These are phyloP conservation scores for Yamadazyma insecticola DNA, from an alignment of 805 yeast species.

Conservation along the genomic window DNA sequence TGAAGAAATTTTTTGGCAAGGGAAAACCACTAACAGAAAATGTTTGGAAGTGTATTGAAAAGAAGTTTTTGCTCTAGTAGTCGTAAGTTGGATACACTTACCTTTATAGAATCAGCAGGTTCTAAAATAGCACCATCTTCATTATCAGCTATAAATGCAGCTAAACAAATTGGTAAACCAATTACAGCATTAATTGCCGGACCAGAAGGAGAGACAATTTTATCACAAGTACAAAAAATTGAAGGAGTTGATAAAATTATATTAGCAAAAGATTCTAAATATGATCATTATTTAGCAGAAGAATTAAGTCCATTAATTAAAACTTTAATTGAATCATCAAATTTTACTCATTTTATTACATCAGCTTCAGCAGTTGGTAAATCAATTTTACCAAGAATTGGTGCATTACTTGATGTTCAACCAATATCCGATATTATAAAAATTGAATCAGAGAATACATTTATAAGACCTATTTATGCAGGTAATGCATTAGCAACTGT, in stretches of 20 bases:
- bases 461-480: constrained; percentile 92
- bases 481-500: constrained; percentile 91
- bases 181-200: constrained; percentile 79
- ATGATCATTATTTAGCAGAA: constrained; percentile 76
- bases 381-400: constrained; percentile 79
- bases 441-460: constrained; percentile 63
- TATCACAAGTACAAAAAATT: constrained; percentile 47
- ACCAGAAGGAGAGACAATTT: constrained; percentile 45
- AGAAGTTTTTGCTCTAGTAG: constrained; percentile 45
- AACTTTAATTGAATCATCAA: constrained; percentile 36
- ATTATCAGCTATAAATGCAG: constrained; percentile 72
- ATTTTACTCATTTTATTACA: constrained; percentile 66
- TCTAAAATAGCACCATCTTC: constrained; percentile 61
- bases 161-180: constrained; percentile 68
- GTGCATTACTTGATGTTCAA: constrained; percentile 80
- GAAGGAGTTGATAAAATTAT: constrained; percentile 52
- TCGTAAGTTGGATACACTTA: constrained; percentile 48
- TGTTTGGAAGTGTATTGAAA: constrained; percentile 7
- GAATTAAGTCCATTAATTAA: constrained; percentile 64
- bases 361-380: constrained; percentile 88
- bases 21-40: too few relatives aligned
- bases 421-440: constrained; percentile 80
- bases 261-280: constrained; percentile 53
- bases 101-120: constrained; percentile 64
- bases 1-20: too few relatives aligned